Conservation (phyloP, 148 eudicot genomes). For the Pouteria glomerata region DNA sequence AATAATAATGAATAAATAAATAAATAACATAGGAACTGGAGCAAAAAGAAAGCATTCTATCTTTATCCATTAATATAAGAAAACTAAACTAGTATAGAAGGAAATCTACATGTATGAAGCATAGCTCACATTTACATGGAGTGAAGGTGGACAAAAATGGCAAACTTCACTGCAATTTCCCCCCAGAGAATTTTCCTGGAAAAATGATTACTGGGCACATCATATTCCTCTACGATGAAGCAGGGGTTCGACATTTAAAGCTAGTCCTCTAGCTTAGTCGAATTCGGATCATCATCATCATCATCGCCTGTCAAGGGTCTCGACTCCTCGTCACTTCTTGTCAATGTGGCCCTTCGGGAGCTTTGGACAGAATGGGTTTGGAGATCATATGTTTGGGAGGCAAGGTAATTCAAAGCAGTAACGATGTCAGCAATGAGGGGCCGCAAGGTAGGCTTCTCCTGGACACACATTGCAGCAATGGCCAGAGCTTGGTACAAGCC, state of each 20-base stretch:
- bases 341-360: constrained; percentile 23
- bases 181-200: background rate
- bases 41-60: no score
- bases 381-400: constrained; percentile 51
- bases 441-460: constrained; percentile 56
- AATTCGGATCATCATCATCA: no score
- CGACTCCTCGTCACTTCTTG: no score
- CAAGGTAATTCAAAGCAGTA: constrained; percentile 63
- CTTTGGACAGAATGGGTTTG: constrained; percentile 14
- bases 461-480: constrained; percentile 77
- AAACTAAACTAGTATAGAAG: no score
- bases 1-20: no score
- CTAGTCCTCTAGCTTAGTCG: no score
- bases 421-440: constrained; percentile 71
- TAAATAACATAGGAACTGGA: no score
- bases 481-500: constrained; percentile 77
- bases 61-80: no score
- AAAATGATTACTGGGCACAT: constrained; percentile 16
- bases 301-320: no score
- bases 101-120: constrained; percentile 13
- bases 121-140: constrained; percentile 29
- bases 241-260: background rate
- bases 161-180: constrained; percentile 15
- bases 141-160: background rate
- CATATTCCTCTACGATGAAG: constrained; percentile 10